These are phyloP conservation scores for Ocimum tenuiflorum DNA, from an alignment of 257 asterid genomes.

Conservation along the genomic window DNA sequence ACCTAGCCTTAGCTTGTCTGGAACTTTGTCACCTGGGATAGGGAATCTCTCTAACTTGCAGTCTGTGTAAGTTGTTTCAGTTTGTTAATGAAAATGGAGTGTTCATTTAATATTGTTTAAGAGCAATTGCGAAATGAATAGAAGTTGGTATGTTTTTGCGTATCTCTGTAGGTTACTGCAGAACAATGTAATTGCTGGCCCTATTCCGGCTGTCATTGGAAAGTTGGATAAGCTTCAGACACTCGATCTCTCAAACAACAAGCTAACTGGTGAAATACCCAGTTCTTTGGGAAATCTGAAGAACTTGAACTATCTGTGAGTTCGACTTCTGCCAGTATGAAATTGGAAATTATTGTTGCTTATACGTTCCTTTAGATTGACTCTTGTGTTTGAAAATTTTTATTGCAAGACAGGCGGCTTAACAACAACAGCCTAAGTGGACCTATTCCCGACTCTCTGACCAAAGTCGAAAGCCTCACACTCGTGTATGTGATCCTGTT, in stretches of 20 bases:
- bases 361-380: conserved; percentile 12
- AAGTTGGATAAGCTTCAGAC: conserved; percentile 71
- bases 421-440: conserved; percentile 90
- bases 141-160: background rate
- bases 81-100: background rate
- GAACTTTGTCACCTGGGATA: conserved; percentile 71
- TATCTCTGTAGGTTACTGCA: conserved; percentile 65
- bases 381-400: conserved; percentile 17
- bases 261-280: conserved; percentile 63
- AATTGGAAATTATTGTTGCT: background rate
- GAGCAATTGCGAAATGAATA: no score
- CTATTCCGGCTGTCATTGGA: conserved; percentile 67
- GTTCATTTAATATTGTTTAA: background rate
- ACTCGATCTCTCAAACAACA: conserved; percentile 81
- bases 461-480: conserved; percentile 59
- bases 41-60: conserved; percentile 81
- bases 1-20: conserved; percentile 75
- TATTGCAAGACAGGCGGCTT: conserved; percentile 74
- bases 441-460: conserved; percentile 59
- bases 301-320: conserved; percentile 85
- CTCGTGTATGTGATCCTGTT: conserved; percentile 49
- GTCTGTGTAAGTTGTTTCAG: conserved; percentile 58
- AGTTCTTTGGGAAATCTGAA: conserved; percentile 55
- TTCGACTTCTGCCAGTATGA: conserved; percentile 16
- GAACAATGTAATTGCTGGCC: conserved; percentile 76